Conservation (phyloP, 2,329 filamentous ascomycete species). For the Trichoderma pleuroti region DNA sequence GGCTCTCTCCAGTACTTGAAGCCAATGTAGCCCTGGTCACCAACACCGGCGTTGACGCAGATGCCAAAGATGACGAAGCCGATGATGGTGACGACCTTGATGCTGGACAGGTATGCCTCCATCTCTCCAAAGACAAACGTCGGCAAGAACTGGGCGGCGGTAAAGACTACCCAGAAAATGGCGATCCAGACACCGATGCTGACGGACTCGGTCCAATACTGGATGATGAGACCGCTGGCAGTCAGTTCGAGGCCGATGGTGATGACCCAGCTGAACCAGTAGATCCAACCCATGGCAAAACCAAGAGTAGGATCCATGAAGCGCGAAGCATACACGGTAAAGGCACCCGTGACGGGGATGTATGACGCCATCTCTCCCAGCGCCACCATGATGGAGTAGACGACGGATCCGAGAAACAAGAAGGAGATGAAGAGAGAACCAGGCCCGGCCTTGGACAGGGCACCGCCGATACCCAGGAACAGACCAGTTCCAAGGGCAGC, state of each 20-base stretch:
- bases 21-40: slow-evolving; percentile 66
- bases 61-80: slow-evolving; percentile 76
- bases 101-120: slow-evolving; percentile 73
- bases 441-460: slow-evolving; percentile 61
- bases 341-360: slow-evolving; percentile 72
- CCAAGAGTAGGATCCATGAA: slow-evolving; percentile 71
- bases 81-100: slow-evolving; percentile 73
- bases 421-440: slow-evolving; percentile 66
- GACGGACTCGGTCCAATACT: slow-evolving; percentile 64
- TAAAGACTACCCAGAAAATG: slow-evolving; percentile 70
- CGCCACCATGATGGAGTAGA: slow-evolving; percentile 71
- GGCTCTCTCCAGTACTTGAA: slow-evolving; percentile 69
- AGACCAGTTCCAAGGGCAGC: slow-evolving; percentile 71
- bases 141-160: slow-evolving; percentile 65
- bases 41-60: slow-evolving; percentile 69
- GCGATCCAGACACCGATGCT: slow-evolving; percentile 69
- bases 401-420: slow-evolving; percentile 64
- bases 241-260: slow-evolving; percentile 72
- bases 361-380: slow-evolving; percentile 73
- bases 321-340: slow-evolving; percentile 71
- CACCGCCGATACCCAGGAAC: slow-evolving; percentile 64
- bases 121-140: slow-evolving; percentile 71
- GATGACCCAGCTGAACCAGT: slow-evolving; percentile 75
- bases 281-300: slow-evolving; percentile 79
- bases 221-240: slow-evolving; percentile 69